Percentiles rank a stretch among this genome's conserved stretches.
phyloP scores from a whole-genome alignment of 441 rosid genomes.

The Isatis lusitanica region DNA sequence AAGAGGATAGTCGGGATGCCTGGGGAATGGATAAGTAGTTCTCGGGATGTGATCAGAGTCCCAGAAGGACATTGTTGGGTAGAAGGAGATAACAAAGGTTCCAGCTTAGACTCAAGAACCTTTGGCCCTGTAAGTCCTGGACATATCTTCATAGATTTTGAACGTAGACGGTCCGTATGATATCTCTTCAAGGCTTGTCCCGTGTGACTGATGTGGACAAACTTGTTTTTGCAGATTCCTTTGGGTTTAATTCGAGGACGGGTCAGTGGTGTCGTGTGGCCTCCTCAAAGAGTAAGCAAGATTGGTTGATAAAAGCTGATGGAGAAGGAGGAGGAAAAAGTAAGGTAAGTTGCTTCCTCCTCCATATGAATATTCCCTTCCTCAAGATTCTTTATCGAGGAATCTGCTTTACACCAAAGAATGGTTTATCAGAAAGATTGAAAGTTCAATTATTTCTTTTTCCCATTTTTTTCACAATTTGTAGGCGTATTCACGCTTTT shows the following conservation, averaged over 20 bases:
- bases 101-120: slow-evolving; percentile 73
- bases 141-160: neutral
- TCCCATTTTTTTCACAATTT: neutral
- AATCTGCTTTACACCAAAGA: slow-evolving; percentile 6
- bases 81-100: slow-evolving; percentile 73
- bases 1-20: slow-evolving; percentile 91
- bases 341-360: slow-evolving; percentile 25
- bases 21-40: slow-evolving; percentile 75
- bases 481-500: neutral
- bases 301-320: slow-evolving; percentile 32
- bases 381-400: neutral
- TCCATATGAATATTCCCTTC: neutral
- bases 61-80: slow-evolving; percentile 95
- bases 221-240: slow-evolving; percentile 61
- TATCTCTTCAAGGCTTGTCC: neutral
- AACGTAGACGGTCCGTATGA: neutral
- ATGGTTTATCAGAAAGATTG: slow-evolving; percentile 11
- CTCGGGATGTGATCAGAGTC: slow-evolving; percentile 59
- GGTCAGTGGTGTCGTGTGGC: slow-evolving; percentile 72
- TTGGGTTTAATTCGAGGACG: slow-evolving; percentile 77
- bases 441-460: neutral
- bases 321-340: neutral
- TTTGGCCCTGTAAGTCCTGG: slow-evolving; percentile 75
- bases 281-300: slow-evolving; percentile 65
- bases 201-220: slow-evolving; percentile 5